Evolutionary conservation across 2,329 filamentous ascomycete genomes (phyloP), one percentile per base, ranked within the genome.

Genomic region (Neurospora sp.): DNA sequence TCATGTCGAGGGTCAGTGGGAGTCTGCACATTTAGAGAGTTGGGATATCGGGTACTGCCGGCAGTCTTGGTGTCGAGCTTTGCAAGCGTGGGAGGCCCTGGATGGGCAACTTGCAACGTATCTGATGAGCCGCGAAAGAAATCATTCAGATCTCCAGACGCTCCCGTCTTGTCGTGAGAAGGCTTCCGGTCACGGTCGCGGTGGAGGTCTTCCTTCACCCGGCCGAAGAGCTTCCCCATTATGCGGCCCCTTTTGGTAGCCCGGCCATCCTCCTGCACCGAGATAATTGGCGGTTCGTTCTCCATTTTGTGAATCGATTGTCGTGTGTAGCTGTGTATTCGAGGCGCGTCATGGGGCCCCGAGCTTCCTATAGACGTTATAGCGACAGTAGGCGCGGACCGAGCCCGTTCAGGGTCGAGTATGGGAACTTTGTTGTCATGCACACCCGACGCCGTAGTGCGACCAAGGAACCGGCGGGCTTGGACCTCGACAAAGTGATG

Each of bases 181-280:
- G 74, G 70, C 76, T 81, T 78, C 73, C 78, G 77, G 75, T 79
- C 79, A 76, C 79, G 76, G 73, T 72, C 74, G 38, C 77, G 77
- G 67, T 75, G 73, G 67, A 75, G 78, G 46, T 33, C 46, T 58
- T 62, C 52, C 15, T 62, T 62, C 23, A 62, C 28, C 28, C 28
- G 23, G 70, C 83, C 82, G 76, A 89, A 89, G 70, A 90, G 81
- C 81, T 88, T 89, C 73, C 87, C 87, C 84, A 90, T 90, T 66
- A 90, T 79, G 72, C 88, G 87, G 75, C 84, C 83, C 75, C 84
- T 81, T 77, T 81, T 83, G 42, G 83, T 83, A 71, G 78, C 77
- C 70, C 80, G 79, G 71, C 78, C 79, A 72, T 83, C 82, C 70
- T 81, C 78, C 68, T 80, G 78, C 73, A 76, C 75, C 67, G 78